A percentile compares a stretch with the other conserved stretches of the same genome.
Conservation (phyloP, 2,329 filamentous ascomycete species). For the Parastagonospora avenae region DNA sequence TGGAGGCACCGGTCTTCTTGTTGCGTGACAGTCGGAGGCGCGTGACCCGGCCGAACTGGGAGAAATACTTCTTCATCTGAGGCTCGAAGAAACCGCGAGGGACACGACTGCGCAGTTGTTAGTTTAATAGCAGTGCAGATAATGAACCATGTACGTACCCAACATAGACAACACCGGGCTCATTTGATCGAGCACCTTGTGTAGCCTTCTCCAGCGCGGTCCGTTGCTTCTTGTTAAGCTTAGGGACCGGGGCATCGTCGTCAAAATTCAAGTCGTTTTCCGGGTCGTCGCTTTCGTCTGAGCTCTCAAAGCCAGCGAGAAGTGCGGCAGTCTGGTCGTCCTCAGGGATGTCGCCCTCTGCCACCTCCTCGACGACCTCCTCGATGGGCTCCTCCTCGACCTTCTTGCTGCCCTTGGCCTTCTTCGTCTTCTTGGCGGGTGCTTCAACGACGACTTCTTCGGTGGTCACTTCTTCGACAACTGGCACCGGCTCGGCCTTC, state of each 20-base stretch:
- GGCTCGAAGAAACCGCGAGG: slow-evolving; percentile 97
- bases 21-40: slow-evolving; percentile 86
- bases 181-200: slow-evolving; percentile 57
- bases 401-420: slow-evolving; percentile 29
- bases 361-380: slow-evolving; percentile 23
- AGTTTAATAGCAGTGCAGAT: not conserved
- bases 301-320: slow-evolving; percentile 57
- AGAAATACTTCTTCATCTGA: slow-evolving; percentile 92
- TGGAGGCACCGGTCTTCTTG: slow-evolving; percentile 86
- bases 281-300: slow-evolving; percentile 49
- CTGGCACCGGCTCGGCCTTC: slow-evolving; percentile 16
- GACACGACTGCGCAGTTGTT: slow-evolving; percentile 63
- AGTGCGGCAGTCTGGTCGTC: slow-evolving; percentile 58
- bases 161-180: slow-evolving; percentile 84
- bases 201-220: slow-evolving; percentile 57
- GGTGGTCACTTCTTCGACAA: slow-evolving; percentile 11
- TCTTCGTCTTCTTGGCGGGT: slow-evolving; percentile 24
- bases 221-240: slow-evolving; percentile 34
- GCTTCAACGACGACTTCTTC: slow-evolving; percentile 15
- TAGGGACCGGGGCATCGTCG: slow-evolving; percentile 40
- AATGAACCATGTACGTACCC: slow-evolving; percentile 55
- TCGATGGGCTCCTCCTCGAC: slow-evolving; percentile 21
- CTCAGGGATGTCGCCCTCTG: slow-evolving; percentile 32
- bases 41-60: slow-evolving; percentile 85
- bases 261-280: slow-evolving; percentile 44